A percentile compares a stretch with the other conserved stretches of the same genome.
phyloP scores from a whole-genome alignment of 1,284 basidiomycete species.

The Apiotrichum siamense region DNA sequence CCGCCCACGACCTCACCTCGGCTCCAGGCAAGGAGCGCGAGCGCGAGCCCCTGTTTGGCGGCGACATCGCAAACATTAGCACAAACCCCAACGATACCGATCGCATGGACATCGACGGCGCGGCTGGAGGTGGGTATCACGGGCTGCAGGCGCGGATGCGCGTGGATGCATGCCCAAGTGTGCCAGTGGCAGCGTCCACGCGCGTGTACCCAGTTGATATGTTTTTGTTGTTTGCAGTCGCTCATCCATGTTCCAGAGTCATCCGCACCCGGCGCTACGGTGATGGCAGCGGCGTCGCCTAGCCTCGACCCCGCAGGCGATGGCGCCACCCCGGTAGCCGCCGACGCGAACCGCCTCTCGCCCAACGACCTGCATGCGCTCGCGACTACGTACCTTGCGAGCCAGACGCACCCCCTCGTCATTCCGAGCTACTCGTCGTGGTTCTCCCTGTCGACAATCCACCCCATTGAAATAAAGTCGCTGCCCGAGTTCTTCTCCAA shows the following conservation, averaged over 20 bases:
- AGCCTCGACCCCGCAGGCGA: constrained; percentile 12
- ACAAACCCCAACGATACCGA: constrained; percentile 19
- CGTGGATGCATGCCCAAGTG: constrained; percentile 1
- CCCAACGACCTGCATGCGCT: constrained; percentile 43
- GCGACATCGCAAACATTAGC: constrained; percentile 44
- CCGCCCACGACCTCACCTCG: constrained; percentile 36
- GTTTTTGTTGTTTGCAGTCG: neutral
- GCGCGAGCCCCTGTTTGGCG: constrained; percentile 44
- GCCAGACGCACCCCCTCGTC: constrained; percentile 94
- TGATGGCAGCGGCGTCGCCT: constrained; percentile 8
- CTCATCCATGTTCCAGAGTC: constrained; percentile 19
- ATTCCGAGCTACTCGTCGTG: constrained; percentile 96
- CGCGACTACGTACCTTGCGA: constrained; percentile 69
- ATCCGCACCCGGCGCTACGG: constrained; percentile 13
- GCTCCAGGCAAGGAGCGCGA: constrained; percentile 48
- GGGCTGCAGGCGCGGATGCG: neutral
- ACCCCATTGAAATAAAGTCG: constrained; percentile 84
- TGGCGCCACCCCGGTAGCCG: constrained; percentile 20
- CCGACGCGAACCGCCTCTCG: constrained; percentile 30
- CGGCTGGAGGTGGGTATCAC: constrained; percentile 22
- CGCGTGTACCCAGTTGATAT: too few relatives aligned
- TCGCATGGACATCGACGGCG: constrained; percentile 25
- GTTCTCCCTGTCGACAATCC: constrained; percentile 94
- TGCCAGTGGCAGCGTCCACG: too few relatives aligned
- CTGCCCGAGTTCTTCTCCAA: constrained; percentile 99